Evolutionary conservation across 148 eudicot genomes (phyloP).

Genomic region (Silene latifolia): DNA sequence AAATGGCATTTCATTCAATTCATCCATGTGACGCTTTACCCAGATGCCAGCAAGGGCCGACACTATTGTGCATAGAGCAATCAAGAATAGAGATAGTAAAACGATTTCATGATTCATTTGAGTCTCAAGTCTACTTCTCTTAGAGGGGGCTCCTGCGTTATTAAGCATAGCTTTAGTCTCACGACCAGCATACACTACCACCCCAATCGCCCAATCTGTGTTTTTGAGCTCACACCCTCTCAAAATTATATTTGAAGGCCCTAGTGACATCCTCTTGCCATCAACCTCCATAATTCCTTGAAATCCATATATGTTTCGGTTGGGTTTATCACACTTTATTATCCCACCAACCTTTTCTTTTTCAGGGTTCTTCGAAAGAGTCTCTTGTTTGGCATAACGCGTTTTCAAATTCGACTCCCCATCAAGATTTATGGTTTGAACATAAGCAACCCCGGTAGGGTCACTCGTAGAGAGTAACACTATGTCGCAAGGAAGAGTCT

Average conservation of each 20-base stretch:
- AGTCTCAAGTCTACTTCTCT: conserved; percentile 91
- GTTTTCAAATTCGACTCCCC: conserved; percentile 98
- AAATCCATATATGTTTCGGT: conserved; percentile 93
- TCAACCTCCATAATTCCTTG: conserved; percentile 87
- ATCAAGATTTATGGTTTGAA: conserved; percentile 92
- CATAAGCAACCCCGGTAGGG: conserved; percentile 92
- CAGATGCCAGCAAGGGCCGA: conserved; percentile 74
- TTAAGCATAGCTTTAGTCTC: conserved; percentile 99
- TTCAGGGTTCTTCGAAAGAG: conserved; percentile 55
- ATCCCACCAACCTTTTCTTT: conserved; percentile 61
- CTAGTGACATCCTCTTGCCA: conserved; percentile 83
- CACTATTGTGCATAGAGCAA: conserved; percentile 64
- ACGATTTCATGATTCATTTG: conserved; percentile 88
- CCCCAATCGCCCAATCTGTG: conserved; percentile 86
- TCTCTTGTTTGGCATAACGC: conserved; percentile 96
- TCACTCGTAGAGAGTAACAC: conserved; percentile 95
- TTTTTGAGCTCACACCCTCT: conserved; percentile 97
- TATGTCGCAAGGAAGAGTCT: conserved; percentile 91
- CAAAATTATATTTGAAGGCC: conserved; percentile 88
- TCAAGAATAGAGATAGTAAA: conserved; percentile 71
- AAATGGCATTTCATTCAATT: conserved; percentile 59
- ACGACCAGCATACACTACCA: conserved; percentile 84
- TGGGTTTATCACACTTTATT: conserved; percentile 93
- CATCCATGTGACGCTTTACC: conserved; percentile 65
- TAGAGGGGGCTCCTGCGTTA: conserved; percentile 95